These are phyloP conservation scores for Penicillium paradoxum DNA, from an alignment of 495 filamentous ascomycete genomes.

Conservation along the genomic window DNA sequence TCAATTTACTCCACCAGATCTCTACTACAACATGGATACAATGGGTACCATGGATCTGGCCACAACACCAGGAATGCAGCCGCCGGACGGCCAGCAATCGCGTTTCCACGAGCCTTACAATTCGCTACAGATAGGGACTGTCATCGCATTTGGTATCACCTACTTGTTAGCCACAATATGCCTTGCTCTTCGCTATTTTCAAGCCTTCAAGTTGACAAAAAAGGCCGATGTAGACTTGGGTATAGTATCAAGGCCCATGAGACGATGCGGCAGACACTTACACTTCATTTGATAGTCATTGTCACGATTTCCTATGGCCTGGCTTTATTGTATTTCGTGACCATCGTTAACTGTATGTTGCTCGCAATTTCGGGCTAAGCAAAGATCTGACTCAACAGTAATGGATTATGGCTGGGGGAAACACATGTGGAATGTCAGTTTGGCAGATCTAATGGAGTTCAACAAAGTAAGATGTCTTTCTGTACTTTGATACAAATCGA, in stretches of 20 bases:
- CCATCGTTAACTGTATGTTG: slow-evolving; percentile 11
- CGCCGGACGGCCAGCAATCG: slow-evolving; percentile 15
- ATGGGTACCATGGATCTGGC: slow-evolving; percentile 6
- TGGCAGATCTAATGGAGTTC: slow-evolving; percentile 14
- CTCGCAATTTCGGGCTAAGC: neutral
- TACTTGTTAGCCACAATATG: neutral
- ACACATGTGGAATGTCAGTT: slow-evolving; percentile 18
- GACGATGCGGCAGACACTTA: neutral
- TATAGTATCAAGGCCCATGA: neutral
- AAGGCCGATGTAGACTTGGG: neutral
- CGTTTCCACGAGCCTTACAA: slow-evolving; percentile 16
- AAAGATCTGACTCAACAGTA: slow-evolving; percentile 9
- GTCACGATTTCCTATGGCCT: slow-evolving; percentile 18
- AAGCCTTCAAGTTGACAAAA: neutral
- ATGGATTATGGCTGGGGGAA: slow-evolving; percentile 20
- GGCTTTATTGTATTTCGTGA: slow-evolving; percentile 13
- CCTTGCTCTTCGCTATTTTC: neutral
- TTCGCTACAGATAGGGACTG: slow-evolving; percentile 17
- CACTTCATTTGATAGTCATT: slow-evolving; percentile 3
- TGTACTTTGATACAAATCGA: neutral
- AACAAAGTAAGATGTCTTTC: slow-evolving; percentile 2
- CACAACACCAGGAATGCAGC: slow-evolving; percentile 16
- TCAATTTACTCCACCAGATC: no score
- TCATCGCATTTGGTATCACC: slow-evolving; percentile 13
- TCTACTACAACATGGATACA: no score